These are phyloP conservation scores for Mycogone perniciosa DNA, from an alignment of 2,329 filamentous ascomycete species.

Conservation along the genomic window DNA sequence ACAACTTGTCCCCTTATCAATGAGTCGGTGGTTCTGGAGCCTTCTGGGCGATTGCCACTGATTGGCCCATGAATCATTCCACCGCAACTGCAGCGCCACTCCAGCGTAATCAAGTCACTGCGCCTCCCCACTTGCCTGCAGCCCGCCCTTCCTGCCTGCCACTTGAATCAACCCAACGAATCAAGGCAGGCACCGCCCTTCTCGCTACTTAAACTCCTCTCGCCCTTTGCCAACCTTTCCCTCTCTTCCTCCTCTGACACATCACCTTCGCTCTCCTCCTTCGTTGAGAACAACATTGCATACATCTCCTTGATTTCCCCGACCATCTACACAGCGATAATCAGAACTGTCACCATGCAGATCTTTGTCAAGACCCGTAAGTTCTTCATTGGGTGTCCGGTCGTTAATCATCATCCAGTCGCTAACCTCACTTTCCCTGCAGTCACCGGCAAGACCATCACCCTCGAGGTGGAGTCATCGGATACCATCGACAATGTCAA, in stretches of 20 bases:
- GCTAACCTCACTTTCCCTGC: conserved; percentile 21
- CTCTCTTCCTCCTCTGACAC: conserved; percentile 15
- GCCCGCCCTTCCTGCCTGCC: conserved; percentile 13
- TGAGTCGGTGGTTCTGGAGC: conserved; percentile 30
- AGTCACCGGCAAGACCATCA: conserved; percentile 62
- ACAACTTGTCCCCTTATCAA: conserved; percentile 14
- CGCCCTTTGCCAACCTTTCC: conserved; percentile 19
- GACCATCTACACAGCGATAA: conserved; percentile 20
- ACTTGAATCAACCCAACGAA: too few species aligned
- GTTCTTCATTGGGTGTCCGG: too few species aligned
- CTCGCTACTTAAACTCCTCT: conserved; percentile 27
- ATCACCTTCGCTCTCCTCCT: conserved; percentile 12
- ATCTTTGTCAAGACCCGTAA: background rate
- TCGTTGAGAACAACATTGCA: conserved; percentile 5
- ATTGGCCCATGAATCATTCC: conserved; percentile 33
- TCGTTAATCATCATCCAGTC: conserved; percentile 8
- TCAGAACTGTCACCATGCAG: conserved; percentile 5
- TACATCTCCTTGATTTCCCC: conserved; percentile 10
- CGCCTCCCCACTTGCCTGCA: conserved; percentile 23
- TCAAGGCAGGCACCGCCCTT: conserved; percentile 11
- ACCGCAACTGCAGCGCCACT: conserved; percentile 1
- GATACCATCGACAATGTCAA: conserved; percentile 98
- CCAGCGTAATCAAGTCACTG: conserved; percentile 23
- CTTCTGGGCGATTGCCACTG: conserved; percentile 24
- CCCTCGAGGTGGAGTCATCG: conserved; percentile 69